A percentile compares a stretch with the other conserved stretches of the same genome.
Conservation (phyloP, 305 asterid genomes). For the Withania somnifera region DNA sequence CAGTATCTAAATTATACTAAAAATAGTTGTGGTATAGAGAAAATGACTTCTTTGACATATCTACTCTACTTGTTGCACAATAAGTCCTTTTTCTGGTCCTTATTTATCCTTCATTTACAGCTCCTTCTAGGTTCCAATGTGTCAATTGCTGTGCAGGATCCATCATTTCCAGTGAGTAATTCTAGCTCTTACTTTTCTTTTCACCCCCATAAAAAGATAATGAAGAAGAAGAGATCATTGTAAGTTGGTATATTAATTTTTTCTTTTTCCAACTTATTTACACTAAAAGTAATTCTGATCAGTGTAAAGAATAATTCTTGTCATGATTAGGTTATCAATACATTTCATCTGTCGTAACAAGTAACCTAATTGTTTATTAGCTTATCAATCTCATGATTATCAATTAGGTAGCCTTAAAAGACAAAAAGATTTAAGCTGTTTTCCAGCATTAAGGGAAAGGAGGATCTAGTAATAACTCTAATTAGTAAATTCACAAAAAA, state of each 20-base stretch:
- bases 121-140: conserved; percentile 68
- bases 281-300: not conserved
- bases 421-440: not conserved
- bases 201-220: not conserved
- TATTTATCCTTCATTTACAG: conserved; percentile 26
- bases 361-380: not conserved
- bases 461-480: not conserved
- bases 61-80: not conserved
- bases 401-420: not conserved
- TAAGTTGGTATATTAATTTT: not conserved
- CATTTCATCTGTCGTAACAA: not conserved
- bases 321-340: too few relatives aligned
- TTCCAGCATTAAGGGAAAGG: not conserved
- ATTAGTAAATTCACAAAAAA: not conserved
- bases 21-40: not conserved
- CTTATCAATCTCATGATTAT: not conserved
- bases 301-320: not conserved
- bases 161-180: conserved; percentile 55
- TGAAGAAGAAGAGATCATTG: not conserved
- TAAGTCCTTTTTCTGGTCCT: not conserved
- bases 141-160: conserved; percentile 76
- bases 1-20: not conserved
- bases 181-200: not conserved
- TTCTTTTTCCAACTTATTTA: not conserved
- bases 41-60: not conserved